Evolutionary conservation across 139 green algal genomes (phyloP), one percentile per base, ranked within the genome.

Genomic region (Chlorella sorokiniana): DNA sequence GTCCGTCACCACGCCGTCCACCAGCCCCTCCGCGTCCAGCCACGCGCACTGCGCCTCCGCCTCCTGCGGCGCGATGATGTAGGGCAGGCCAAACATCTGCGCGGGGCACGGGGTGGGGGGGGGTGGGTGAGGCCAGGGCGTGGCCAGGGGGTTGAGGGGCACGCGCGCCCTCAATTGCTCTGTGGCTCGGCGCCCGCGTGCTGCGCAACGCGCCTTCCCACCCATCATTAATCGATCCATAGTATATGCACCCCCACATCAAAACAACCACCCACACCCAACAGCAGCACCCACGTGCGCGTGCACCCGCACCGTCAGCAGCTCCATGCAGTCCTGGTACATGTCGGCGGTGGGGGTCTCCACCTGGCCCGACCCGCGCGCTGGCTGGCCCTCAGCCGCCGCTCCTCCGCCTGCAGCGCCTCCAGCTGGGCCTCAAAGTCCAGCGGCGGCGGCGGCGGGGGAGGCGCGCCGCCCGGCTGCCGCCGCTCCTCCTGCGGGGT

Each of bases 1-100:
- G 62, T 99, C 97, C 16, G 97, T 99, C 29, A 99, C 92, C 29
- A 98, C 93, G 9, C 93, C 97, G 76, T 99, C 95, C 70, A 99
- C 97, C 48, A 99, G 88, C 1, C 92, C 92, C 1, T 85, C 64
- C 0, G 62, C 48, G 64, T 99, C 89, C 78, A 99, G 89, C 85
- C 87, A 96, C 14, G 96, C 96, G 80, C 95, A 98, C 92, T 99
- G 96, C 25, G 96, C 96, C 85, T 99, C 96, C 0, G 96, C 96
- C 86, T 97, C 95, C 56, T 88, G 89, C 11, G 97, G 96, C 10
- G 97, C 97, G 38, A 99, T 92, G n/a, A 99, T 95, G 86, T 94
- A 99, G 6, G 96, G 96, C 84, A 99, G 76, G 2, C 96, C 97
- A 92, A 99, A 99, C 86, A 98, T 86, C 85, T 94, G 90, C 37